Conservation (phyloP, 2,329 filamentous ascomycete genomes). For the Fusarium proliferatum region DNA sequence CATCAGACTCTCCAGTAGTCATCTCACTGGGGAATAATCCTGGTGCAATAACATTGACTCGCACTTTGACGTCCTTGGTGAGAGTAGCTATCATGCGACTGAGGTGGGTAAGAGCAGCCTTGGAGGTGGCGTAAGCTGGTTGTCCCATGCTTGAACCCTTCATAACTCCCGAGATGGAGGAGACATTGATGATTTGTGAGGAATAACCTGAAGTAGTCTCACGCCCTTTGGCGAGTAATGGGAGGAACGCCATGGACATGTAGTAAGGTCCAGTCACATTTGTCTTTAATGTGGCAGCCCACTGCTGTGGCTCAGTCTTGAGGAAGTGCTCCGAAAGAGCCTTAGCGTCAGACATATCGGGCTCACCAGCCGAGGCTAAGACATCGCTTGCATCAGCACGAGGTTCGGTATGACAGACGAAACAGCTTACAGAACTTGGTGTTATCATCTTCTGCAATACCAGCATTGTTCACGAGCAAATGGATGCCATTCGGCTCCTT, state of each 20-base stretch:
- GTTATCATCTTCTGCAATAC: not conserved
- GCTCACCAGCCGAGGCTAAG: not conserved
- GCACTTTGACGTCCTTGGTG: slow-evolving; percentile 4
- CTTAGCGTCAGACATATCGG: not conserved
- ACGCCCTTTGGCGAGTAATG: not conserved
- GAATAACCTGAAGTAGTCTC: not conserved
- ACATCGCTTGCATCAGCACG: fast-evolving
- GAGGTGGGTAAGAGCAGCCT: slow-evolving; percentile 4
- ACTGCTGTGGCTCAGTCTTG: not conserved
- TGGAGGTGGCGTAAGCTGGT: not conserved
- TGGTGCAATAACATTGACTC: slow-evolving; percentile 12
- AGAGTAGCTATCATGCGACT: slow-evolving; percentile 16
- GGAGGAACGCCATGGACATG: slow-evolving; percentile 5
- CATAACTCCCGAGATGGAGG: not conserved
- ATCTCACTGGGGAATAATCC: slow-evolving; percentile 5
- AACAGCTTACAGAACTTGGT: not conserved
- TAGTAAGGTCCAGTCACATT: slow-evolving; percentile 6
- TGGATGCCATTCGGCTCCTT: not conserved
- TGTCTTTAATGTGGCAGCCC: not conserved
- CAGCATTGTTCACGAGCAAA: not conserved
- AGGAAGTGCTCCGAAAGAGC: slow-evolving; percentile 9
- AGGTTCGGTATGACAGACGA: fast-evolving
- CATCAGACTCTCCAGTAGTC: not conserved
- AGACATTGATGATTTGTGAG: not conserved
- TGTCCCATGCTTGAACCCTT: slow-evolving; percentile 11